Conservation (phyloP, 345 rosid species). For the Euphorbia lathyris region DNA sequence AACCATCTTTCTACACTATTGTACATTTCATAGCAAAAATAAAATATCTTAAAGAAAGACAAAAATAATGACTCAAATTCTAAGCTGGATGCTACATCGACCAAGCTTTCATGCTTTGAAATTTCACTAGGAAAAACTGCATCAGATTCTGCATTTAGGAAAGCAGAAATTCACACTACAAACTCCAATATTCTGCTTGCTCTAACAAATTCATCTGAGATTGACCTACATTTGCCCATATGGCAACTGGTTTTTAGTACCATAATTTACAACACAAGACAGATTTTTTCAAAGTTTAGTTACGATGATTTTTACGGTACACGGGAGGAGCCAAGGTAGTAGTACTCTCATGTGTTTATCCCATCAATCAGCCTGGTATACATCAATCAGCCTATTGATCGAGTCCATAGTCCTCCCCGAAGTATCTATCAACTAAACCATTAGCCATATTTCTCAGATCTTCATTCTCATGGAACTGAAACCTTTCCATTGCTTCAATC, state of each 20-base stretch:
- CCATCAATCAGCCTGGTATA: slow-evolving; percentile 15
- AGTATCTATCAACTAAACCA: slow-evolving; percentile 77
- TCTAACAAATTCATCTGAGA: neutral
- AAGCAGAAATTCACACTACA: neutral
- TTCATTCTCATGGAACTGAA: slow-evolving; percentile 93
- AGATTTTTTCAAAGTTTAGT: neutral
- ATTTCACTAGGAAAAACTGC: neutral
- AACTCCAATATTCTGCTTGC: neutral
- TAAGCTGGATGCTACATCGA: neutral
- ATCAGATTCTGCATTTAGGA: neutral
- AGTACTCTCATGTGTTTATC: neutral
- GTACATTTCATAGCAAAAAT: too few species aligned
- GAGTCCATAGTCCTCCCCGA: slow-evolving; percentile 84
- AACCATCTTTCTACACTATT: too few species aligned
- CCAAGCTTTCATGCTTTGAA: neutral
- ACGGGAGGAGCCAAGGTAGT: neutral
- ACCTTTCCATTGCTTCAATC: slow-evolving; percentile 95
- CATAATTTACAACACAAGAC: neutral
- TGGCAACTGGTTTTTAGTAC: neutral
- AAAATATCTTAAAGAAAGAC: too few species aligned
- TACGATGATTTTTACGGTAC: neutral
- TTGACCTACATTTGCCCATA: neutral
- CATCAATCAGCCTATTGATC: slow-evolving; percentile 33
- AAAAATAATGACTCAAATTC: too few species aligned
- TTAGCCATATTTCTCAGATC: slow-evolving; percentile 95